Percentiles rank a stretch among this genome's conserved stretches.
Evolutionary conservation across 306 rosid genomes (phyloP).

Genomic region (Cicer cuneatum): DNA sequence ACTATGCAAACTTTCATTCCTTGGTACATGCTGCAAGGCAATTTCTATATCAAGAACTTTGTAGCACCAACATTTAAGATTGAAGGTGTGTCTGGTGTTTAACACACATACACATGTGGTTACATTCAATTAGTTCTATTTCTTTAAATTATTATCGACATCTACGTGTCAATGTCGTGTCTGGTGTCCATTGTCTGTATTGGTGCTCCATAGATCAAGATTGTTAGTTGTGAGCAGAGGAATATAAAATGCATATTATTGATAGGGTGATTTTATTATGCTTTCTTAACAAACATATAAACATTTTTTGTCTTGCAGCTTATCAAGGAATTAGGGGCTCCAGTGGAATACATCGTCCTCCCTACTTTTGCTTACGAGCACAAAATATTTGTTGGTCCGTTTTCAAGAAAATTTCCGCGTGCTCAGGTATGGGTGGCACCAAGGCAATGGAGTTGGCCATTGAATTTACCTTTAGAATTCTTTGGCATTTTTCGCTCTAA

Average conservation of each 20-base stretch:
- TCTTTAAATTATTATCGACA: not conserved
- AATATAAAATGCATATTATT: not conserved
- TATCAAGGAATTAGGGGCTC: conserved; percentile 83
- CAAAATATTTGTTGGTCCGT: conserved; percentile 94
- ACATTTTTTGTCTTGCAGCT: conserved; percentile 61
- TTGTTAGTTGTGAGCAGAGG: not conserved
- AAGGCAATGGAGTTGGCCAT: conserved; percentile 99
- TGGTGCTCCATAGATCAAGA: not conserved
- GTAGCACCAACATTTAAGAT: not conserved
- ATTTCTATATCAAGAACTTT: not conserved
- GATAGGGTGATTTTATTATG: conserved; percentile 23
- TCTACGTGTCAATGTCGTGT: not conserved
- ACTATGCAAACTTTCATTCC: conserved; percentile 26
- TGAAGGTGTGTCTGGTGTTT: not conserved
- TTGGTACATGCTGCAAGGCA: not conserved
- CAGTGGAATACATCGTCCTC: conserved; percentile 83
- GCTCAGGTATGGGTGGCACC: conserved; percentile 98
- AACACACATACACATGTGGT: not conserved
- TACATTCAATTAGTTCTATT: not conserved
- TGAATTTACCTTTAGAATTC: conserved; percentile 89
- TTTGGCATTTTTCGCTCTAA: conserved; percentile 85
- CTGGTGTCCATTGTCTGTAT: not conserved
- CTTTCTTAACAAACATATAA: conserved; percentile 23
- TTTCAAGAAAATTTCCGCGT: conserved; percentile 85
- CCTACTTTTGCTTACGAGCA: conserved; percentile 98